phyloP scores from a whole-genome alignment of 768 basidiomycete species.

The Vishniacozyma victoriae region DNA sequence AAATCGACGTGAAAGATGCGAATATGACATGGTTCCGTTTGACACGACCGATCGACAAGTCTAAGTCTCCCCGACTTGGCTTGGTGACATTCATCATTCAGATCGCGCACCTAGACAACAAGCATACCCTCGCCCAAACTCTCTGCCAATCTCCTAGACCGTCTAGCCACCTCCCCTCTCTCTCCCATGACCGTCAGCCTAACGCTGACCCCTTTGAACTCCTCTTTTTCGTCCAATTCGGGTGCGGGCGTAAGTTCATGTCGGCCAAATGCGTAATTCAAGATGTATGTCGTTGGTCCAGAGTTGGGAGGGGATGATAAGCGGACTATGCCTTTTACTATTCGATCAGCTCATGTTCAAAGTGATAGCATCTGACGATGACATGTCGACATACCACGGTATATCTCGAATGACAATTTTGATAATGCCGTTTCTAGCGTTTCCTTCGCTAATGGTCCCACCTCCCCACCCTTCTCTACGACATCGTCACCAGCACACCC shows the following conservation, averaged over 20 bases:
- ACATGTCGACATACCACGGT: constrained; percentile 33
- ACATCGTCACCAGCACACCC: neutral
- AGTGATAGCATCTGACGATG: neutral
- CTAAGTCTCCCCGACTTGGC: no score
- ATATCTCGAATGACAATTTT: constrained; percentile 45
- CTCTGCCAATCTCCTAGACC: constrained; percentile 56
- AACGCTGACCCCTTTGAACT: constrained; percentile 48
- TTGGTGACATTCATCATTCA: no score
- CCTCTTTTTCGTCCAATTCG: constrained; percentile 32
- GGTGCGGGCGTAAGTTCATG: constrained; percentile 57
- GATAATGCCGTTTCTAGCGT: constrained; percentile 24
- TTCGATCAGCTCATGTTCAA: constrained; percentile 3
- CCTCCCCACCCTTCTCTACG: constrained; percentile 5
- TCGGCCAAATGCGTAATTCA: constrained; percentile 94
- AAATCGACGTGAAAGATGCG: no score
- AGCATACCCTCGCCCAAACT: constrained; percentile 30
- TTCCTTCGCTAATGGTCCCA: constrained; percentile 21
- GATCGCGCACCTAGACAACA: no score
- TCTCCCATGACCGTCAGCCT: constrained; percentile 87
- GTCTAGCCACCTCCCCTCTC: constrained; percentile 65
- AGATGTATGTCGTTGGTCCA: constrained; percentile 29
- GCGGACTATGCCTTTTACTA: constrained; percentile 80
- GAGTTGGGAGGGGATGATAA: constrained; percentile 46
- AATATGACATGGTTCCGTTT: no score
- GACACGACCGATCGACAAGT: no score